Percentiles rank a stretch among this genome's conserved stretches.
These are phyloP conservation scores for Gastrolobium villosum DNA, from an alignment of 306 rosid genomes.

Conservation along the genomic window DNA sequence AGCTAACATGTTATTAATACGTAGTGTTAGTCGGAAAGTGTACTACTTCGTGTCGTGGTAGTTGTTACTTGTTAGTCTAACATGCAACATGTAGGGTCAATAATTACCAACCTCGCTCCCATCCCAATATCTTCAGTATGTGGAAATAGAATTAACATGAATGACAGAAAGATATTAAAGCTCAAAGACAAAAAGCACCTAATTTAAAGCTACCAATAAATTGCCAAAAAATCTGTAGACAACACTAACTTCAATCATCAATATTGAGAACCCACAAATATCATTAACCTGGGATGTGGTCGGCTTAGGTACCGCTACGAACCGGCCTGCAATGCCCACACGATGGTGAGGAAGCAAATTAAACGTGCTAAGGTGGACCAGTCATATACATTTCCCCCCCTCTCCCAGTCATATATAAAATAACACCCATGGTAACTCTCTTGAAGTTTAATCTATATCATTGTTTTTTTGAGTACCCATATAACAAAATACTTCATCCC, in stretches of 20 bases:
- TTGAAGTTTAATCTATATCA: too few species aligned
- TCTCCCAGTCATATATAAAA: too few species aligned
- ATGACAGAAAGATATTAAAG: neutral
- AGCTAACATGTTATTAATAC: neutral
- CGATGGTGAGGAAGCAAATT: constrained; percentile 25
- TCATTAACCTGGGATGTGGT: constrained; percentile 37
- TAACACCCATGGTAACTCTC: too few species aligned
- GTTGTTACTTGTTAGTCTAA: neutral
- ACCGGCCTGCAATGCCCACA: constrained; percentile 26
- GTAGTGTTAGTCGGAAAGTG: neutral
- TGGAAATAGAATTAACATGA: neutral
- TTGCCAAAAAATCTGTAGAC: neutral
- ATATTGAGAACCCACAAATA: constrained; percentile 42
- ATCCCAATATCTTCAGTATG: neutral
- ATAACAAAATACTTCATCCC: too few species aligned
- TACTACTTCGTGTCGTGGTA: neutral
- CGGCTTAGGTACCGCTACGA: constrained; percentile 18
- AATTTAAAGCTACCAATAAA: neutral
- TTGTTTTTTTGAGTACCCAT: too few species aligned
- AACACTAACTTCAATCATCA: constrained; percentile 1
- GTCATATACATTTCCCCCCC: too few species aligned
- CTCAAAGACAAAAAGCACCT: neutral
- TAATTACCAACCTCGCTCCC: neutral
- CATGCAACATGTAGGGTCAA: neutral
- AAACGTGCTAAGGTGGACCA: constrained; percentile 43